Evolutionary conservation across 768 basidiomycete genomes (phyloP), one percentile per base, ranked within the genome.

Genomic region (Cyclocybe aegerita): DNA sequence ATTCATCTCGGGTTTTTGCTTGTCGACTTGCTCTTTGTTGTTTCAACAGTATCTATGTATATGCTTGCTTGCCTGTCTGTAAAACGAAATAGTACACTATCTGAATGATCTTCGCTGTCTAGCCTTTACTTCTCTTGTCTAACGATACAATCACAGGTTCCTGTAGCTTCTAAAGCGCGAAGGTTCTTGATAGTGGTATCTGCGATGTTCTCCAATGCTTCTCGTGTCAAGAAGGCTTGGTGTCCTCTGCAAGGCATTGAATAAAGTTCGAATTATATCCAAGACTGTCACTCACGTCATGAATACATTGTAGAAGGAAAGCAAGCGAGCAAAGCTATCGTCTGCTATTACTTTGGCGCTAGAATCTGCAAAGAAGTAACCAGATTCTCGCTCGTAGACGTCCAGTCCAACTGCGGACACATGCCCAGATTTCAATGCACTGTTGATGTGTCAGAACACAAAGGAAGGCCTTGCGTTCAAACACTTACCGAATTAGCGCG

Each of bases 231-330:
- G 53, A 71, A 76, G 32, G 74, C 74, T 56, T 76, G 74, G 49
- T 76, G 73, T 4, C 74, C 74, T 23, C 74, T 76, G 44, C 31
- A n/a, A 31, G 11, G 36, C 10, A 43, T 39, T 33, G 33, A 39
- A 31, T 16, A 9, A 35, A 7, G 11, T 4, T 31, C 12, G 37
- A 14, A 39, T 7, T 2, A 41, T 5, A 3, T 14, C 42, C 1
- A 38, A 10, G 17, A 16, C 3, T 34, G 32, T 34, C 16, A 54
- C 60, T 48, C 48, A 71, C 74, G 68, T 76, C 69, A 76, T 67
- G 49, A 73, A 74, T 31, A 76, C 74, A 50, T 74, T 76, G 58
- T 74, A 74, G 56, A 76, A 76, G 0, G 73, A 69, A 11, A 76
- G 56, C n/a, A 76, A 61, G n/a, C 74, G 68, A 15, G 70, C 71